Percentiles rank a stretch among this genome's conserved stretches.
phyloP scores from a whole-genome alignment of 2,329 filamentous ascomycete species.

The Bipolaris bicolor region DNA sequence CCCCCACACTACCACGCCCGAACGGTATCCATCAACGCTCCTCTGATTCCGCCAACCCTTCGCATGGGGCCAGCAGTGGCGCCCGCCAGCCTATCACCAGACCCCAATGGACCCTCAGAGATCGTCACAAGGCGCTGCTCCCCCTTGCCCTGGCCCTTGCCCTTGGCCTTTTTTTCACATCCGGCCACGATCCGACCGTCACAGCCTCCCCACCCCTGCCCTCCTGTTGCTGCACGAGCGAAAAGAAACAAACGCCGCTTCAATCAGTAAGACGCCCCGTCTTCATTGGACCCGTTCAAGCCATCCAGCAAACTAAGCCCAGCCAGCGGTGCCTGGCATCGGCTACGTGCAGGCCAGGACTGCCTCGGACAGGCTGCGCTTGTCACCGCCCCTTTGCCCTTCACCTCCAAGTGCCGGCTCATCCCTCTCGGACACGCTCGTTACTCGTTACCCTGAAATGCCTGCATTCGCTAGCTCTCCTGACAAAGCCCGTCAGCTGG shows the following conservation, averaged over 20 bases:
- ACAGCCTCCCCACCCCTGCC: constrained; percentile 33
- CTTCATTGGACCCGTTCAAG: constrained; percentile 34
- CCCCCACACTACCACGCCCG: constrained; percentile 47
- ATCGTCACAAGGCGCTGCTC: constrained; percentile 45
- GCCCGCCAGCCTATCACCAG: constrained; percentile 41
- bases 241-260: constrained; percentile 45
- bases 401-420: constrained; percentile 35
- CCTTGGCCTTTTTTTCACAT: constrained; percentile 18
- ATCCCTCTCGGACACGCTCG: constrained; percentile 29
- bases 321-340: constrained; percentile 46
- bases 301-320: constrained; percentile 28
- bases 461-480: constrained; percentile 37
- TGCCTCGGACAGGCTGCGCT: constrained; percentile 29
- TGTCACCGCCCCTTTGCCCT: constrained; percentile 46
- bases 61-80: constrained; percentile 42
- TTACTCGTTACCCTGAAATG: constrained; percentile 37
- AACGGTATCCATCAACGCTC: constrained; percentile 43
- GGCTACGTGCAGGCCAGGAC: constrained; percentile 33
- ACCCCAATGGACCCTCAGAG: constrained; percentile 32
- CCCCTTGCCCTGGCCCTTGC: constrained; percentile 28
- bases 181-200: constrained; percentile 43
- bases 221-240: constrained; percentile 27
- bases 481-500: constrained; percentile 46
- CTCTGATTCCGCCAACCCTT: constrained; percentile 40
- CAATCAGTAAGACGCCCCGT: constrained; percentile 30